Evolutionary conservation across 2,329 filamentous ascomycete species (phyloP).

Genomic region (Rhinocladiella similis): DNA sequence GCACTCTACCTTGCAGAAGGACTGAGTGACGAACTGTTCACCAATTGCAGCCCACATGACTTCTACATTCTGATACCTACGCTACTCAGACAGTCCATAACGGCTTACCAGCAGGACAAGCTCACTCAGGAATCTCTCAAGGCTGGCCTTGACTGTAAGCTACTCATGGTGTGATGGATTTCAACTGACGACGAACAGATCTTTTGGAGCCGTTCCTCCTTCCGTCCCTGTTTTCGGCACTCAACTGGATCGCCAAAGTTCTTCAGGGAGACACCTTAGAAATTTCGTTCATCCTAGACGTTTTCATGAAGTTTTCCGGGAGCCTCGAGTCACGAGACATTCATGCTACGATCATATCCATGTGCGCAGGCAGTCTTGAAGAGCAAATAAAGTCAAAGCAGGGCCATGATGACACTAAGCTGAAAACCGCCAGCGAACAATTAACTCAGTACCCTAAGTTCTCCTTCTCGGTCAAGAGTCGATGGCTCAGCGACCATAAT

Average conservation of each 20-base stretch:
- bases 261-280: constrained; percentile 52
- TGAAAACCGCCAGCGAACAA: constrained; percentile 3
- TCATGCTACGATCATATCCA: constrained; percentile 60
- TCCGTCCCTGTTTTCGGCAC: constrained; percentile 59
- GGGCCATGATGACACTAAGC: constrained; percentile 5
- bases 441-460: constrained; percentile 15
- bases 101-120: constrained; percentile 57
- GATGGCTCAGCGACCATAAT: neutral
- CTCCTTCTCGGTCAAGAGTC: constrained; percentile 8
- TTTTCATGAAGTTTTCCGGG: constrained; percentile 58
- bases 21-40: constrained; percentile 65
- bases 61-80: constrained; percentile 65
- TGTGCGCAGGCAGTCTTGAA: constrained; percentile 37
- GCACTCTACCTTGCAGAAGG: constrained; percentile 64
- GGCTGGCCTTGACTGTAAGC: constrained; percentile 61
- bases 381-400: constrained; percentile 6
- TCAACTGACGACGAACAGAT: constrained; percentile 40
- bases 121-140: constrained; percentile 60
- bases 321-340: constrained; percentile 62
- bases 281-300: constrained; percentile 53
- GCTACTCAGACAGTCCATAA: constrained; percentile 61
- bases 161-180: neutral
- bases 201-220: constrained; percentile 64
- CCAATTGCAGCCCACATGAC: constrained; percentile 63
- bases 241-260: constrained; percentile 60